Evolutionary conservation across 2,329 filamentous ascomycete species (phyloP).

Genomic region (Leptographium radiaticola): DNA sequence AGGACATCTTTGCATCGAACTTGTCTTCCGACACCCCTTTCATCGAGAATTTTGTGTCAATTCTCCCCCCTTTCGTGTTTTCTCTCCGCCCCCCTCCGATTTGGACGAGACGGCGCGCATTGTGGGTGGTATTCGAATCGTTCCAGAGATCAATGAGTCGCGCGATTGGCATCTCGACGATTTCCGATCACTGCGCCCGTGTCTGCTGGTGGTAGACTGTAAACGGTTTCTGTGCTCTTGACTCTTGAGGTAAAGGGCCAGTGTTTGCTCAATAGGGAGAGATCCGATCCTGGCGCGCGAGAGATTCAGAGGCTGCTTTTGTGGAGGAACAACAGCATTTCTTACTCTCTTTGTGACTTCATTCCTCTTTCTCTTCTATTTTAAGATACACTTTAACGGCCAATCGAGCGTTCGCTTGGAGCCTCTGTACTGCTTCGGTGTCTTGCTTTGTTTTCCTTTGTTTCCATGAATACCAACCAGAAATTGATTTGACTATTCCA

Average conservation of each 20-base stretch:
- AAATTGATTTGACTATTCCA: slow-evolving; percentile 13
- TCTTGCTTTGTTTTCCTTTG: slow-evolving; percentile 3
- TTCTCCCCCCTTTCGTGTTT: background rate
- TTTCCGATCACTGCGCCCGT: background rate
- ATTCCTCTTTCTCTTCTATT: slow-evolving; percentile 2
- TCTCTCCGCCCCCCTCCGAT: background rate
- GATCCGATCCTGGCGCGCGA: slow-evolving; percentile 1
- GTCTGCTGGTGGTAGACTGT: background rate
- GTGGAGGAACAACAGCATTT: slow-evolving; percentile 5
- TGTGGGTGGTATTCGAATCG: background rate
- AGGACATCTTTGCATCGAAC: background rate
- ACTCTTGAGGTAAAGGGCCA: background rate
- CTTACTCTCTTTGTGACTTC: background rate
- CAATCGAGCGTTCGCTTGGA: slow-evolving; percentile 2
- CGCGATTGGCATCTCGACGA: background rate
- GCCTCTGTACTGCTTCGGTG: slow-evolving; percentile 7
- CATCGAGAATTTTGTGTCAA: no score
- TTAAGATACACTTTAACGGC: background rate
- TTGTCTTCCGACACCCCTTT: background rate
- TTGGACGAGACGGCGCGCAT: background rate
- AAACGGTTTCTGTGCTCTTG: background rate
- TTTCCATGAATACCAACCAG: slow-evolving; percentile 10
- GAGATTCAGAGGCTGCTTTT: slow-evolving; percentile 3
- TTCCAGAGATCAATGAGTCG: background rate
- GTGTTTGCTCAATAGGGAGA: slow-evolving; percentile 1